phyloP scores from a whole-genome alignment of 768 basidiomycete genomes.

The Myochromella boudieri region DNA sequence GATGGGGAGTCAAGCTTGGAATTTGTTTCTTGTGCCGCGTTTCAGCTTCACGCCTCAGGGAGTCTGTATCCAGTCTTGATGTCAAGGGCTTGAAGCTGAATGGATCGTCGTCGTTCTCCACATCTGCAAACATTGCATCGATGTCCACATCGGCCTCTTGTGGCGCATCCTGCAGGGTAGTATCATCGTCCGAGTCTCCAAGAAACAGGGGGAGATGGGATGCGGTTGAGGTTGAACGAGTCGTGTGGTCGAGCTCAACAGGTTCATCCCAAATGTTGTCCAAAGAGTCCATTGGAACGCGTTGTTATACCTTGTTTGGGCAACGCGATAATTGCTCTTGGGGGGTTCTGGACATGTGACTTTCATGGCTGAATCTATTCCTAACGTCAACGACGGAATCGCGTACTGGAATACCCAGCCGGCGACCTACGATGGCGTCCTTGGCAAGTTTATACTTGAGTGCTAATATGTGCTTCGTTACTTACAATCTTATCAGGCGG shows the following conservation, averaged over 20 bases:
- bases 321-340: slow-evolving; percentile 21
- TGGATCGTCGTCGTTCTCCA: slow-evolving; percentile 36
- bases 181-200: slow-evolving; percentile 56
- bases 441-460: slow-evolving; percentile 45
- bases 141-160: slow-evolving; percentile 47
- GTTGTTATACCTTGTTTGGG: slow-evolving; percentile 41
- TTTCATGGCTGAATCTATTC: slow-evolving; percentile 28
- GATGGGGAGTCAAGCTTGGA: slow-evolving; percentile 39
- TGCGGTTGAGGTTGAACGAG: slow-evolving; percentile 12
- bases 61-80: slow-evolving; percentile 51
- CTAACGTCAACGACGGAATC: slow-evolving; percentile 75
- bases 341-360: slow-evolving; percentile 10
- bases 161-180: slow-evolving; percentile 17
- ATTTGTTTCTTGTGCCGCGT: slow-evolving; percentile 39
- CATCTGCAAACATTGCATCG: slow-evolving; percentile 39
- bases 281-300: slow-evolving; percentile 43
- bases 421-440: slow-evolving; percentile 83
- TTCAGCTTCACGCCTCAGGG: slow-evolving; percentile 54
- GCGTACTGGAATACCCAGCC: slow-evolving; percentile 85
- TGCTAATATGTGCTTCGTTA: not conserved
- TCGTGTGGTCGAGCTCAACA: slow-evolving; percentile 28
- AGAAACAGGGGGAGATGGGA: slow-evolving; percentile 52
- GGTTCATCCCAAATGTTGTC: slow-evolving; percentile 65
- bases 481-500: slow-evolving; percentile 33
- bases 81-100: slow-evolving; percentile 46